Evolutionary conservation across 257 asterid species (phyloP), one percentile per base, ranked within the genome.

Genomic region (Solanum stenotomum): DNA sequence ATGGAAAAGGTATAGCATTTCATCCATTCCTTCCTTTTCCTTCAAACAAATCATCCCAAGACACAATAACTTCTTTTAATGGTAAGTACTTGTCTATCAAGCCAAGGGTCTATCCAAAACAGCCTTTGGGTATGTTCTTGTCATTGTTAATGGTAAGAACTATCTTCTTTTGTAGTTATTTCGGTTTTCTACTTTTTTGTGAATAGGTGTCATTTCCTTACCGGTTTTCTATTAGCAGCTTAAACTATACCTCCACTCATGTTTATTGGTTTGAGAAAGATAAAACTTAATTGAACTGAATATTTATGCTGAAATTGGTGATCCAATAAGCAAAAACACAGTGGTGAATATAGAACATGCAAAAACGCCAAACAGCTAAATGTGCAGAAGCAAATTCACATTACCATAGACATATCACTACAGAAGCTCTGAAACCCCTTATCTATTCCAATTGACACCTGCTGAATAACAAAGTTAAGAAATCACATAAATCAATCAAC

Each of bases 361-460:
- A 11, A 76, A 76, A 76, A 76, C 1, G 5, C 9, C 12, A 76
- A 5, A 25, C 3, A 78, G 33, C 61, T 11, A 77, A 78, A 14
- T 25, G 23, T 78, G 65, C n/a, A 61, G 29, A 23, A n/a, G n/a
- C 65, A 74, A 68, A 10, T 42, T 72, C 25, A 71, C 23, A 77
- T 85, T 94, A 95, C 98, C 95, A 75, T 88, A 88, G 94, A 89
- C 89, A 95, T 88, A 63, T 95, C 95, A 81, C 95, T 91, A 90
- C 95, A 93, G 87, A 95, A 94, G 84, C 89, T 93, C 75, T 91
- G 89, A 81, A 94, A 94, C 10, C 90, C 91, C 49, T 91, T 68
- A 91, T 92, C 94, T 72, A 93, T 87, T 71, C 91, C 96, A 84
- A 84, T 85, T 7, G 94, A 31, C 14, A 38, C 96, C 98, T 93